Conservation (phyloP, 139 green algal genomes). For the Eudorina sp. region DNA sequence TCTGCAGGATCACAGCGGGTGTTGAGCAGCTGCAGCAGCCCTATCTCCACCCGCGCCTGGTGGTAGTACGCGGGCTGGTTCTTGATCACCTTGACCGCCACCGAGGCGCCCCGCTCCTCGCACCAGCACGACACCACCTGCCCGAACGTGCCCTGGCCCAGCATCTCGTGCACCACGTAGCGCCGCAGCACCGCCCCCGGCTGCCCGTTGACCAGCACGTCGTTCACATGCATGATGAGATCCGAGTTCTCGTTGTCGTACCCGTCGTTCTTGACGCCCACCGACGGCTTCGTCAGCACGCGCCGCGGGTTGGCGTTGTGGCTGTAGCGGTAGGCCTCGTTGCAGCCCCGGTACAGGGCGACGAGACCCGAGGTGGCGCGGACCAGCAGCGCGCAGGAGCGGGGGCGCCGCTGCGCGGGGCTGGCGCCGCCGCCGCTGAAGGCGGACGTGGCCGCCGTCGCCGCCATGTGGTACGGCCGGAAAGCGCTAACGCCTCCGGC, state of each 20-base stretch:
- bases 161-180: constrained; percentile 84
- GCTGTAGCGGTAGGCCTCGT: constrained; percentile 59
- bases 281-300: constrained; percentile 82
- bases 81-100: constrained; percentile 97
- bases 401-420: not conserved
- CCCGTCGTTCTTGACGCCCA: constrained; percentile 77
- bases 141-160: constrained; percentile 96
- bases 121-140: constrained; percentile 90
- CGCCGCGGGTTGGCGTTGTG: constrained; percentile 56
- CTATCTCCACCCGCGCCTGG: constrained; percentile 85
- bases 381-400: constrained; percentile 28
- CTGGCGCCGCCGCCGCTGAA: not conserved
- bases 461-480: constrained; percentile 14
- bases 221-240: constrained; percentile 87
- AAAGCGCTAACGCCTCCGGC: constrained; percentile 11
- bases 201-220: constrained; percentile 73
- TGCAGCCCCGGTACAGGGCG: constrained; percentile 1
- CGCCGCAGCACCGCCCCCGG: constrained; percentile 54
- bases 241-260: constrained; percentile 91
- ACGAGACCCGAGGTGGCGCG: constrained; percentile 21
- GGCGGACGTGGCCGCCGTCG: not conserved
- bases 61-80: constrained; percentile 98
- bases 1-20: constrained; percentile 83
- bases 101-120: constrained; percentile 54
- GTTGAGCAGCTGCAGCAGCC: constrained; percentile 95